These are phyloP conservation scores for Monotropa hypopitys DNA, from an alignment of 179 eudicot genomes.

Conservation along the genomic window DNA sequence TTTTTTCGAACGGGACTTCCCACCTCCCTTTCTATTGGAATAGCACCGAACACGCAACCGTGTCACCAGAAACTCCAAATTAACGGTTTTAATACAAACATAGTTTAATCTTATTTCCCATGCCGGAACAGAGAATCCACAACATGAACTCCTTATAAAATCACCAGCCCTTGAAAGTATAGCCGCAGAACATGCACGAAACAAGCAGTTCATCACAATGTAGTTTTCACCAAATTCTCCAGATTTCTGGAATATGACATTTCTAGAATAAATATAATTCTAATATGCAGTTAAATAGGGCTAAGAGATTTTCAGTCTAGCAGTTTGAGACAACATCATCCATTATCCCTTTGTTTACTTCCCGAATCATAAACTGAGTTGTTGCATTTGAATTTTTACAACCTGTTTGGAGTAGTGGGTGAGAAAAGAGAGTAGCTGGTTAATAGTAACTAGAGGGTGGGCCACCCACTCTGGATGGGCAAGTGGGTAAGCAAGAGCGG, in stretches of 20 bases:
- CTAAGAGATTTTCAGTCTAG: not conserved
- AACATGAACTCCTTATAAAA: slow-evolving; percentile 16
- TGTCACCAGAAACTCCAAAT: slow-evolving; percentile 21
- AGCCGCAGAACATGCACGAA: slow-evolving; percentile 21
- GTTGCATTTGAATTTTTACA: not conserved
- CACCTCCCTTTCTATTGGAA: slow-evolving; percentile 25
- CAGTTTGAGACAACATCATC: not conserved
- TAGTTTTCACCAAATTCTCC: slow-evolving; percentile 8
- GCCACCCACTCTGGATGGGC: no score
- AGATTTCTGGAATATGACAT: slow-evolving; percentile 17
- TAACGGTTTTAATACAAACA: slow-evolving; percentile 18
- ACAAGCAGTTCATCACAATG: slow-evolving; percentile 28
- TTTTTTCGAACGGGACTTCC: slow-evolving; percentile 25
- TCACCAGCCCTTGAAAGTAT: slow-evolving; percentile 16
- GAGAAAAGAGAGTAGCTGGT: no score
- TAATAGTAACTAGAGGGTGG: no score
- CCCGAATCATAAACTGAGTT: not conserved
- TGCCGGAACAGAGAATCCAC: slow-evolving; percentile 9
- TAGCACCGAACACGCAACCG: slow-evolving; percentile 33
- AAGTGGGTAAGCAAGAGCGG: no score
- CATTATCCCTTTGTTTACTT: not conserved
- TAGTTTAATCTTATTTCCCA: slow-evolving; percentile 19
- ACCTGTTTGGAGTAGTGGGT: not conserved
- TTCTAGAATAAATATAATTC: not conserved
- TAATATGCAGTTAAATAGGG: not conserved